Base-by-base conservation (phyloP, 257 asterid species). In the Solanum verrucosum region DNA sequence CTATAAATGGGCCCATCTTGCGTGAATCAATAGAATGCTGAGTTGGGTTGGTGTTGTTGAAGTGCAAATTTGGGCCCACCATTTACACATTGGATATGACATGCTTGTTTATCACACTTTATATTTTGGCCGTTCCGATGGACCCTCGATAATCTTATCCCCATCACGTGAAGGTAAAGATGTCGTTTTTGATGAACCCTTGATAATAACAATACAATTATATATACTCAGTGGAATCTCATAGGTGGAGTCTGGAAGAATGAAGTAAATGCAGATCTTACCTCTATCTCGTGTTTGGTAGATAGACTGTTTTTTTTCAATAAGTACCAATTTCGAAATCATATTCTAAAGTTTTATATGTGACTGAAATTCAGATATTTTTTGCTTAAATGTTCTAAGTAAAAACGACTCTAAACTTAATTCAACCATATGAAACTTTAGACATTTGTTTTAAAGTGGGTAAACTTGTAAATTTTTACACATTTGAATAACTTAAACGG, bases 31-130 rank as follows among this genome's bases (percentile, higher is more conserved):
- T 89, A 89, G 92, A 91, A 87, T 87, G 89, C 71, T 92, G 95
- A 94, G 90, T 90, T 94, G 96, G 95, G 94, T 93, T 92, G 95
- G 94, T 90, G 92, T 89, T 83, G 90, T 84, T 87, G 89, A 89
- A 94, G 97, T 95, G 96, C 95, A 88, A 85, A 46, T 20, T 49
- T 15, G 89, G 95, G 91, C 94, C 98, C 96, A 91, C 98, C 94
- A 89, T 90, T 87, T 84, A 91, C 92, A 89, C 91, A 90, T 56
- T 89, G 92, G 90, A 83, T 23, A 67, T 60, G 88, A 89, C 40
- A 70, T 70, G 84, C 63, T 63, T 63, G 16, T n/a, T 63, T n/a
- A n/a, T 63, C 6, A 63, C 71, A 63, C 31, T 63, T 23, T 23
- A 63, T 63, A 9, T 5, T 4, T 5, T 4, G 15, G 0, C 31